phyloP scores from a whole-genome alignment of 805 yeast species.

The Candida parachauliodes region DNA sequence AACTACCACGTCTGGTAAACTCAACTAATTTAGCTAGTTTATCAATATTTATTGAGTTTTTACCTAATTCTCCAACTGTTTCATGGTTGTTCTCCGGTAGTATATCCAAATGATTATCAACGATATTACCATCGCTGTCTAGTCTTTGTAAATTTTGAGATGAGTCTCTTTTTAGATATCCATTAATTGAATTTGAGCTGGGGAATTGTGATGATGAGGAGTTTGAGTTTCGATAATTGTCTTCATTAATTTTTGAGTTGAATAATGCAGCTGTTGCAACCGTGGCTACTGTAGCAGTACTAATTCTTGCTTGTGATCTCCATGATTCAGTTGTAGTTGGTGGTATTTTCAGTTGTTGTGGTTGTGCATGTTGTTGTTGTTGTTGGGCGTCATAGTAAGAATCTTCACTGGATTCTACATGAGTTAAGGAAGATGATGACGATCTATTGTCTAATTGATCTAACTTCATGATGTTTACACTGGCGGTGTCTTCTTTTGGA shows the following conservation, averaged over 20 bases:
- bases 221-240: constrained; percentile 33
- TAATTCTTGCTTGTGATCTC: constrained; percentile 52
- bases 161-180: constrained; percentile 21
- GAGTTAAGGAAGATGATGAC: constrained; percentile 49
- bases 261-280: constrained; percentile 82
- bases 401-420: constrained; percentile 36
- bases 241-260: constrained; percentile 73
- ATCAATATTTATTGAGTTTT: neutral
- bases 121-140: constrained; percentile 44
- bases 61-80: constrained; percentile 6
- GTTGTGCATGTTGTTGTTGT: constrained; percentile 22
- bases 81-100: constrained; percentile 24
- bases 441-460: constrained; percentile 13
- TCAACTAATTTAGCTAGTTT: constrained; percentile 42
- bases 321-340: too few relatives aligned
- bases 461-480: constrained; percentile 13
- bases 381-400: constrained; percentile 23
- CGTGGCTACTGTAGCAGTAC: constrained; percentile 72
- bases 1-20: constrained; percentile 43
- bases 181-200: constrained; percentile 24
- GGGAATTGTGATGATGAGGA: constrained; percentile 23
- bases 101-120: constrained; percentile 15
- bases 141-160: constrained; percentile 37
- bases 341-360: constrained; percentile 33
- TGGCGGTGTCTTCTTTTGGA: constrained; percentile 7